Base-by-base conservation (phyloP, 2,329 filamentous ascomycete species). In the Phyllachora maydis region DNA sequence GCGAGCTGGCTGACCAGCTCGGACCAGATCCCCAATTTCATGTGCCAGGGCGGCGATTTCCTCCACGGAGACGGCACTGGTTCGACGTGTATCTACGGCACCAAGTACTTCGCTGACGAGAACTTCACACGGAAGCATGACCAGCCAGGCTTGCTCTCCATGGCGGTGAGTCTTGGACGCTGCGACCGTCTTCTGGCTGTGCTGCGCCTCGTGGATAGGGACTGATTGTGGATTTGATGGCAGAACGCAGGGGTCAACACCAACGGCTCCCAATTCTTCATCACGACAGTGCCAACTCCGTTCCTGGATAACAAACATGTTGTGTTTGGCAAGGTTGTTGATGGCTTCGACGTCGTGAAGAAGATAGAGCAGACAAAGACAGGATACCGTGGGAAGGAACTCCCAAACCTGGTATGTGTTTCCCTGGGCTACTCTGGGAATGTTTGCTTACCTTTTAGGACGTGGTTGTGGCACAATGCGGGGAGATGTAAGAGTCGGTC, bases 21-120 rank as follows among this genome's bases (percentile, higher is more conserved):
- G 17, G 13, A 15, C 14, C 24, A 90, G 79, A 92, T 93, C 46
- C 78, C 77, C 50, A 76, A 78, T 39, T 93, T 95, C 54, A 95
- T 95, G 85, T 77, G 88, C 40, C 88, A 98, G 48, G 85, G 85
- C 21, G 88, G 88, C 25, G 88, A 98, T 48, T 95, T 95, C 46
- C 56, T 92, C 31, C 82, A 92, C 39, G 79, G 82, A 24, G 78
- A 95, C 46, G 88, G 88, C 24, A 90, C 79, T 1, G 88, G 88
- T 6, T 82, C 73, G 22, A 74, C 72, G 8, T 77, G 66, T 35
- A 92, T 95, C 45, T 95, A 90, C 54, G 81, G 82, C 27, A 72
- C 67, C 23, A 71, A 75, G 36, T 64, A 68, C 21, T 95, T 95
- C 41, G 66, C 71, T 4, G 88, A 98, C 42, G 88, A 98, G 54